Evolutionary conservation across 2,329 filamentous ascomycete genomes (phyloP), one percentile per base, ranked within the genome.

Genomic region (Ascomycota sp.): DNA sequence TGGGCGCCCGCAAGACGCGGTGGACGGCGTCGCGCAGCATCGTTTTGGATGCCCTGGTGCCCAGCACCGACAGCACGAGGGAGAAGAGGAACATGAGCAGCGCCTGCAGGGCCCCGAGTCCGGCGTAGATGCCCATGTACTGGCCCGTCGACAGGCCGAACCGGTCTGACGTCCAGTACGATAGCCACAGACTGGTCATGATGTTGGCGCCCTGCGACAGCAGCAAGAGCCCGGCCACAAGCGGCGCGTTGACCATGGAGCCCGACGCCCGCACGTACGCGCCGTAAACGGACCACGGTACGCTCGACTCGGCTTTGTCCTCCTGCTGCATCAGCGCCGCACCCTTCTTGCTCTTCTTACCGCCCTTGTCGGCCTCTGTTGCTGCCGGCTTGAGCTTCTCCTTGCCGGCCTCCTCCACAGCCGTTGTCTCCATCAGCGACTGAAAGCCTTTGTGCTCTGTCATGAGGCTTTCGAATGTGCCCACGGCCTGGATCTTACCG

Each of bases 401-500:
- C 4, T 62, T 59, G 7, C 61, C 56, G 4, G 65, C 56, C 8
- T 69, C 68, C 45, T 80, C 74, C 1, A 78, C 61, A 0, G 80
- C 80, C 1, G 77, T 86, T 44, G 82, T 73, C 53, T 82, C 77
- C 77, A 95, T 83, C 29, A 95, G 59, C 20, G 75, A 64, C 44
- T 73, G 72, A 56, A 95, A 95, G 4, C 68, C 71, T n/a, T 62
- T 57, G 41, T 89, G 77, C 37, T 75, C 63, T 7, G 61, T 60
- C 75, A 93, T 92, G 12, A 95, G 63, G 34, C 91, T 85, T 22
- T 80, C 71, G 42, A 86, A 95, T 0, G 85, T 94, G 40, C 89
- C 85, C 24, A 94, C 61, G 4, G 83, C 81, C 48, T 79, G 70
- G 32, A 95, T 78, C 31, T 64, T 70, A 27, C 89, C 89, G 11